phyloP scores from a whole-genome alignment of 23 red algal species.

The Chondrus crispus region DNA sequence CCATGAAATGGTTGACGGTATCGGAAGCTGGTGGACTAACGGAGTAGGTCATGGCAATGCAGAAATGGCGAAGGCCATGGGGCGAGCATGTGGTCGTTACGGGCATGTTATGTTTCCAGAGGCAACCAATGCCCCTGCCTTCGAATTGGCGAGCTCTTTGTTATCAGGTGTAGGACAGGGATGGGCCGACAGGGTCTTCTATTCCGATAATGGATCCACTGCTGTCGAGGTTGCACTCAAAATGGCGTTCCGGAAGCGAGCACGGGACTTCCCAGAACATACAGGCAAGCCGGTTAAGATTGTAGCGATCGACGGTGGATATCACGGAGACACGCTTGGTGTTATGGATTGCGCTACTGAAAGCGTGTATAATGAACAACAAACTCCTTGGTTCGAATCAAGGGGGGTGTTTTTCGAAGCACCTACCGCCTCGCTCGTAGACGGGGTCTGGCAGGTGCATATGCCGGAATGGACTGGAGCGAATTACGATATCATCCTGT shows the following conservation, averaged over 20 bases:
- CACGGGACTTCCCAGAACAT: slow-evolving; percentile 7
- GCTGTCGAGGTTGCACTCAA: slow-evolving; percentile 97
- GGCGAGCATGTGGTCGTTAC: slow-evolving; percentile 73
- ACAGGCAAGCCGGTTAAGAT: slow-evolving; percentile 45
- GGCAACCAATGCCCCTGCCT: slow-evolving; percentile 70
- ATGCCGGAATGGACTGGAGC: slow-evolving; percentile 30
- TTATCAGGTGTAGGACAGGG: slow-evolving; percentile 64
- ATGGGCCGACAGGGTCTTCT: slow-evolving; percentile 93
- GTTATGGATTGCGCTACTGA: slow-evolving; percentile 89
- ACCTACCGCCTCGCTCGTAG: slow-evolving; percentile 39
- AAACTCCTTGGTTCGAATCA: slow-evolving; percentile 91
- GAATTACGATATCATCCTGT: not conserved
- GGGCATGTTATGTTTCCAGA: slow-evolving; percentile 97
- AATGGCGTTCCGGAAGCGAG: slow-evolving; percentile 92
- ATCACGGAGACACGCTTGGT: slow-evolving; percentile 99
- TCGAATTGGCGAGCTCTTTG: slow-evolving; percentile 54
- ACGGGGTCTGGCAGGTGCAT: slow-evolving; percentile 73
- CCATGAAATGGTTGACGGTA: slow-evolving; percentile 61
- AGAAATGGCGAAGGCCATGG: slow-evolving; percentile 40
- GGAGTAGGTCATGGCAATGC: slow-evolving; percentile 81
- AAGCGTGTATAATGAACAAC: slow-evolving; percentile 77
- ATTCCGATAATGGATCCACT: slow-evolving; percentile 91
- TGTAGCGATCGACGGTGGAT: slow-evolving; percentile 73
- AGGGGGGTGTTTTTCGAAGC: slow-evolving; percentile 76
- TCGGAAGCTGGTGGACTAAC: slow-evolving; percentile 96